Percentiles rank a stretch among this genome's conserved stretches.
Conservation (phyloP, 1,284 basidiomycete genomes). For the Ceratobasidium sp. region DNA sequence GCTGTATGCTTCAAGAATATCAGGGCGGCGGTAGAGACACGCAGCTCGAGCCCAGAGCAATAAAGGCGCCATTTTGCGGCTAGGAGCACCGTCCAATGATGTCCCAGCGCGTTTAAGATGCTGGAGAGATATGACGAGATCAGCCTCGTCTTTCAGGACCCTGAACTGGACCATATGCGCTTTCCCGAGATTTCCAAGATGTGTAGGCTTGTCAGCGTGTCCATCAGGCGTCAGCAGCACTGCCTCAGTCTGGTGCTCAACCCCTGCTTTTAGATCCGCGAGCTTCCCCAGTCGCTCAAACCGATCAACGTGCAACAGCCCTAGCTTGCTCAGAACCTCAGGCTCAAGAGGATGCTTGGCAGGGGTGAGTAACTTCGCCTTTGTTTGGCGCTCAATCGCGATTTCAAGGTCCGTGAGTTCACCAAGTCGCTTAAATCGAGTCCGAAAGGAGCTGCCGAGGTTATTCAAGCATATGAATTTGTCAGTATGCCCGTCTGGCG, state of each 20-base stretch:
- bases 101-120: too few species aligned
- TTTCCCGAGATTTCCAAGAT: too few species aligned
- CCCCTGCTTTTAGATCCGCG: neutral
- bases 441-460: neutral
- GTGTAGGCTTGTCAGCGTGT: too few species aligned
- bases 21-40: neutral
- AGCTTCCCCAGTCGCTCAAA: too few species aligned
- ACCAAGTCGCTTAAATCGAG: neutral
- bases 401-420: neutral
- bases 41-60: neutral
- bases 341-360: neutral
- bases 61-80: neutral
- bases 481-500: neutral
- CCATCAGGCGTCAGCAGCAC: neutral
- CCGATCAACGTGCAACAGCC: too few species aligned
- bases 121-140: too few species aligned
- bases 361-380: neutral
- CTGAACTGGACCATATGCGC: too few species aligned
- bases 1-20: constrained; percentile 5
- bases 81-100: neutral
- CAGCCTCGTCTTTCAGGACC: too few species aligned
- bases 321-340: too few species aligned
- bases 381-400: neutral
- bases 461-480: neutral
- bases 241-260: neutral